Evolutionary conservation across 257 asterid species (phyloP), one percentile per base, ranked within the genome.

Genomic region (Misopates orontium): DNA sequence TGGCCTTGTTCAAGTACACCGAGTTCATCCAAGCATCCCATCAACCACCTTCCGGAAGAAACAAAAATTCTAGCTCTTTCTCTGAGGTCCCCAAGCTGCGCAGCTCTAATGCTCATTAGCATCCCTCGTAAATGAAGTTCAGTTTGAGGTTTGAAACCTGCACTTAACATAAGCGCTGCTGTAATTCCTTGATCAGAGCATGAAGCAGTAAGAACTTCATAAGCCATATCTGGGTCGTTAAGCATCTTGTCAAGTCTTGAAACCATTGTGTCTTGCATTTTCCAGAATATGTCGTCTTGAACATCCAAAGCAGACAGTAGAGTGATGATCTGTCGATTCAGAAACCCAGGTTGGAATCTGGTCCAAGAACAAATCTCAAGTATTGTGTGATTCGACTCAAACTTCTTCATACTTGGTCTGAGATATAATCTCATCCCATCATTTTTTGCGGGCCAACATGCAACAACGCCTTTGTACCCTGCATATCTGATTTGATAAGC

Each of bases 301-400:
- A 90, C 91, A n/a, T 70, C 79, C 80, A 94, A 83, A 41, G 96
- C 85, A 55, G 99, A 90, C 42, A 94, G 93, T 16, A 90, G 84
- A 11, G 95, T 86, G 54, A 94, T 42, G 56, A 94, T 90, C 77
- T 94, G 97, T 22, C 97, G 76, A 73, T 94, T 90, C 66, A 94
- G 79, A 68, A 90, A 94, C 39, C 96, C 99, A 6, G 97, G 91
- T 80, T 87, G 97, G 68, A 83, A 86, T 41, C 91, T 73, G 14
- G 93, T 80, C 99, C 99, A 94, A 15, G 96, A 86, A 79, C 97
- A 94, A 56, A 94, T 94, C 77, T 94, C 99, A 24, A 94, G 95
- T 13, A 81, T 72, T 1, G 78, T 84, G 71, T 94, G 99, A n/a
- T 56, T 32, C 0, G 99, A 90, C 14, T 78, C 91, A 10, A 94